Base-by-base conservation (phyloP, 345 rosid species). In the Litchi chinensis region DNA sequence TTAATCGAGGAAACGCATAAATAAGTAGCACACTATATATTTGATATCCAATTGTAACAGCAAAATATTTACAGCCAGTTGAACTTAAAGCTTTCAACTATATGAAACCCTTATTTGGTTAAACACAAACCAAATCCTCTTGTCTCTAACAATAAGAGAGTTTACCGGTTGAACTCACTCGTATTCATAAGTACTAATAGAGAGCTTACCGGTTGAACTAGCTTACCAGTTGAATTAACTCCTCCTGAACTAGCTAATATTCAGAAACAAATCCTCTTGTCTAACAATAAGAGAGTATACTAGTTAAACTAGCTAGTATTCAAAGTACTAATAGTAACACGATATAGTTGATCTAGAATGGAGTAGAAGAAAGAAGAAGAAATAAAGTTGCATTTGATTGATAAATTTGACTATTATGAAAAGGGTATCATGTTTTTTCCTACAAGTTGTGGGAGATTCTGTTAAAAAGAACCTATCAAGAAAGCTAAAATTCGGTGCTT, bases 41-140 rank as follows among this genome's bases (percentile, higher is more conserved):
- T 41, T 64, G 71, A 50, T 67, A 82, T 74, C 71, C 59, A 78
- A 75, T 69, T 80, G 66, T 76, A 76, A 56, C 24, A 71, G 26
- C 46, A 65, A 65, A 57, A 12, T 26, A 18, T 32, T 10, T 56
- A 46, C 48, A 37, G 19, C 18, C 65, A 37, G 37, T 37, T 54
- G 18, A 3, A 18, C 65, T 57, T 72, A 56, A 56, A 8, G 11
- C 40, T 48, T 41, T 8, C 44, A 41, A 41, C 8, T 41, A 41
- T 41, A 6, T 8, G 8, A 41, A 41, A 41, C 8, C 44, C 44
- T 41, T 41, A 41, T 32, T 32, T 32, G 37, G 37, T 32, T 32
- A 41, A 0, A 41, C 9, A 5, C 9, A 6, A 41, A 41, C 44
- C 44, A 41, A 41, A 41, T 5, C 44, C 8, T 5, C 44, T 41